These are phyloP conservation scores for Erucastrum elatum DNA, from an alignment of 345 rosid species.

Conservation along the genomic window DNA sequence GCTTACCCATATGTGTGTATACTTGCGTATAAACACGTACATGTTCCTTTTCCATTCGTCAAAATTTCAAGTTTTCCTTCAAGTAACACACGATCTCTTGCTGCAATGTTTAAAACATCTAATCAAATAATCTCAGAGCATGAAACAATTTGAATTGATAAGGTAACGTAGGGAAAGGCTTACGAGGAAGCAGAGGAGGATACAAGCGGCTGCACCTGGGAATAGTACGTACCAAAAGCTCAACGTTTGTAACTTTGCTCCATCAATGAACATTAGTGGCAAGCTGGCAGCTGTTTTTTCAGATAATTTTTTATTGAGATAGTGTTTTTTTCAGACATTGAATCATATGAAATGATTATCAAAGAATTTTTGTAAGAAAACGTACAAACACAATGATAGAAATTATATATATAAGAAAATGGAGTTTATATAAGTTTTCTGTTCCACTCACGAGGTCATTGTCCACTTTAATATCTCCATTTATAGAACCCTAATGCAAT, in stretches of 20 bases:
- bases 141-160: neutral
- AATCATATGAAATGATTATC: neutral
- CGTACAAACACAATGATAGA: neutral
- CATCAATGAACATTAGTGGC: constrained; percentile 87
- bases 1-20: neutral
- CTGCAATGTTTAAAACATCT: constrained; percentile 46
- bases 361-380: neutral
- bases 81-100: constrained; percentile 69
- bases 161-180: constrained; percentile 28
- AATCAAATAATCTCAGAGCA: neutral
- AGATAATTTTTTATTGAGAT: neutral
- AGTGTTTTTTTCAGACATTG: neutral
- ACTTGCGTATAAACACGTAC: neutral
- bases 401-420: neutral
- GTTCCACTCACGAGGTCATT: neutral
- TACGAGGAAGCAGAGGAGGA: constrained; percentile 72
- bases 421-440: neutral
- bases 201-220: constrained; percentile 88
- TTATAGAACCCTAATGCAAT: neutral
- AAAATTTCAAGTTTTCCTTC: constrained; percentile 69
- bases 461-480: neutral
- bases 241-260: constrained; percentile 68
- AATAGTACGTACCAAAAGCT: constrained; percentile 76
- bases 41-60: constrained; percentile 18
- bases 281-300: constrained; percentile 72